Percentiles rank a stretch among this genome's conserved stretches.
Evolutionary conservation across 1,139 yeast species (phyloP).

Genomic region (Yamadazyma dushanensis): DNA sequence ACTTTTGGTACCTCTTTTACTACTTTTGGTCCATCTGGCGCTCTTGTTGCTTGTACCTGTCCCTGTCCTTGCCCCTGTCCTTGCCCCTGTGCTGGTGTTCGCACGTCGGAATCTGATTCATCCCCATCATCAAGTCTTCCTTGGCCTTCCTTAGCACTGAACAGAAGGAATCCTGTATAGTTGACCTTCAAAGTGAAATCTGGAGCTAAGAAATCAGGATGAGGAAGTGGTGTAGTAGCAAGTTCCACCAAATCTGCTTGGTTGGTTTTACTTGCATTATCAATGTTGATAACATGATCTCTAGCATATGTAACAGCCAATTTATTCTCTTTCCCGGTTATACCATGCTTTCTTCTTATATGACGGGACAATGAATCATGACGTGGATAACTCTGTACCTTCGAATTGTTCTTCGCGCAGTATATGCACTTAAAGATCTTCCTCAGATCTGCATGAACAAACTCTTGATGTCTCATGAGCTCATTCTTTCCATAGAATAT

Average conservation of each 20-base stretch:
- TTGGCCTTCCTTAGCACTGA: constrained; percentile 21
- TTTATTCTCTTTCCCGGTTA: constrained; percentile 48
- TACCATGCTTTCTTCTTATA: constrained; percentile 46
- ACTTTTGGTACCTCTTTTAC: too few species aligned
- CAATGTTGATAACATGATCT: constrained; percentile 41
- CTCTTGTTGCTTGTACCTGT: too few species aligned
- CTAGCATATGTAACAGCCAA: constrained; percentile 51
- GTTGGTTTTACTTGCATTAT: constrained; percentile 22
- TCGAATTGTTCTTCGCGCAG: constrained; percentile 38
- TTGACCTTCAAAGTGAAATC: constrained; percentile 32
- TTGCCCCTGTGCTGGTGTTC: too few species aligned
- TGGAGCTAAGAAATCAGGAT: constrained; percentile 30
- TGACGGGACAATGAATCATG: constrained; percentile 50
- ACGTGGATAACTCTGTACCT: constrained; percentile 46
- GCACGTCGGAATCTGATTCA: constrained; percentile 2
- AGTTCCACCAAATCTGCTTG: constrained; percentile 12
- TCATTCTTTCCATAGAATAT: constrained; percentile 49
- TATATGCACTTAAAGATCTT: constrained; percentile 45
- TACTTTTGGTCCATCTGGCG: too few species aligned
- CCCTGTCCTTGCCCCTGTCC: too few species aligned
- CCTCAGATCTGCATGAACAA: constrained; percentile 49
- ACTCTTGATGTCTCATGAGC: constrained; percentile 46
- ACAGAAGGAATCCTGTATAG: constrained; percentile 34
- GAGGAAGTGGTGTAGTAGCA: constrained; percentile 29
- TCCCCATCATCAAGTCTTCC: constrained; percentile 5